Evolutionary conservation across 768 basidiomycete species (phyloP).

Genomic region (Hydnomerulius pinastri): DNA sequence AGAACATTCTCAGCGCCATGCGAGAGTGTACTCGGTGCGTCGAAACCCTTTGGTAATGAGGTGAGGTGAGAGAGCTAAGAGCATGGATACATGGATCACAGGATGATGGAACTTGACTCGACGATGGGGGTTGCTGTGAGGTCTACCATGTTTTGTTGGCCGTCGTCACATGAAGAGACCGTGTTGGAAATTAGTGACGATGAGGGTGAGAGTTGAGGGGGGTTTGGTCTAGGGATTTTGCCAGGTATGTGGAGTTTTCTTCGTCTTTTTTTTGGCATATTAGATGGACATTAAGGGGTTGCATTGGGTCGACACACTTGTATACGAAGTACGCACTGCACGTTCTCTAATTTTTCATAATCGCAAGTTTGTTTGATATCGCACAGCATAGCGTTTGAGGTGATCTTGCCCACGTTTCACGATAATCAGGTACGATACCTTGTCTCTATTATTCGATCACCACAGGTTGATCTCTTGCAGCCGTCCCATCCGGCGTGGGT

Average conservation of each 20-base stretch:
- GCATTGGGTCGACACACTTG: neutral
- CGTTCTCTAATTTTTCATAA: neutral
- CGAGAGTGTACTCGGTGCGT: conserved; percentile 58
- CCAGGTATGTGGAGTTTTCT: conserved; percentile 8
- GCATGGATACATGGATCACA: neutral
- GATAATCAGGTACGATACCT: neutral
- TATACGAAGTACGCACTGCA: neutral
- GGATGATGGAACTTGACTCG: conserved; percentile 11
- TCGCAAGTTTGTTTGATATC: conserved; percentile 1
- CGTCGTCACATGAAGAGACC: conserved; percentile 39
- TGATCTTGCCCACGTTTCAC: neutral
- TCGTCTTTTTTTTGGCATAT: neutral
- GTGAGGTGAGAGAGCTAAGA: conserved; percentile 1
- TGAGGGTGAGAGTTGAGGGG: conserved; percentile 37
- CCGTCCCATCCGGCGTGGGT: too few relatives aligned
- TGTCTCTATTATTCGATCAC: neutral
- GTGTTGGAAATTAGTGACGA: conserved; percentile 55
- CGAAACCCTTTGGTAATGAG: neutral
- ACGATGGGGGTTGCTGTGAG: neutral
- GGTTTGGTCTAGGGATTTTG: neutral
- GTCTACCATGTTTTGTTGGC: conserved; percentile 39
- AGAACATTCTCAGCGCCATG: conserved; percentile 45
- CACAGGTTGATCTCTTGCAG: neutral
- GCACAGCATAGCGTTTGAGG: neutral
- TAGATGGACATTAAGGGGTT: too few relatives aligned